Evolutionary conservation across 1,139 yeast species (phyloP).

Genomic region (Geotrichum aggregatum): DNA sequence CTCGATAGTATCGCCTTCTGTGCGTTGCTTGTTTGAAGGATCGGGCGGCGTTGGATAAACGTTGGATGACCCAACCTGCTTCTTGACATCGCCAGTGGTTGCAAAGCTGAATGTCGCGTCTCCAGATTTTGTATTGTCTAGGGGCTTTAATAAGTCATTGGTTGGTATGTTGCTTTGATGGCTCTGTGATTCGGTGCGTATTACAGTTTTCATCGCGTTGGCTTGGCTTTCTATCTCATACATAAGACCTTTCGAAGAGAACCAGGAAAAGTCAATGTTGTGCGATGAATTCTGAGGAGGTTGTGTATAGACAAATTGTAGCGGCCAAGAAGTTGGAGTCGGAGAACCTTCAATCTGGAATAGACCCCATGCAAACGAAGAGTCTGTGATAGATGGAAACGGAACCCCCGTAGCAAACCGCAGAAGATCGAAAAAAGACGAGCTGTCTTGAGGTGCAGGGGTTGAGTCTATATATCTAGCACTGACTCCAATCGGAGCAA

Average conservation of each 20-base stretch:
- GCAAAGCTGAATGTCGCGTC: background rate
- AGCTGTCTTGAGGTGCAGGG: conserved; percentile 51
- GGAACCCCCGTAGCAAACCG: conserved; percentile 9
- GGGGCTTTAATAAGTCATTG: background rate
- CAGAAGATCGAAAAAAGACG: conserved; percentile 46
- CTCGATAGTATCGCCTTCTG: conserved; percentile 22
- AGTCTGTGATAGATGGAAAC: conserved; percentile 13
- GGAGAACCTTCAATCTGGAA: conserved; percentile 46
- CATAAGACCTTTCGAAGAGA: conserved; percentile 12
- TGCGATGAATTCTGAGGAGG: conserved; percentile 26
- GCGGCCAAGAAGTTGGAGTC: conserved; percentile 18
- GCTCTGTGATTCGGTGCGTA: background rate
- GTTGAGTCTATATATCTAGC: conserved; percentile 55
- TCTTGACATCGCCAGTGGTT: conserved; percentile 1
- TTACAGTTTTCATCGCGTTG: conserved; percentile 10
- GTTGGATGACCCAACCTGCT: conserved; percentile 8
- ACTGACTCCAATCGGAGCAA: conserved; percentile 73
- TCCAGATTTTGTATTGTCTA: background rate
- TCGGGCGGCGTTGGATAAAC: conserved; percentile 42
- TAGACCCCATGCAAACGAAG: conserved; percentile 57
- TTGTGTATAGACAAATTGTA: conserved; percentile 21
- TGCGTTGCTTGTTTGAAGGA: conserved; percentile 29
- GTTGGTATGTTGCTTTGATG: background rate
- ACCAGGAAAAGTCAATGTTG: conserved; percentile 26
- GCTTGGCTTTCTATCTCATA: conserved; percentile 12